A percentile compares a stretch with the other conserved stretches of the same genome.
Evolutionary conservation across 2,329 filamentous ascomycete genomes (phyloP).

Genomic region (Aureobasidium subglaciale): DNA sequence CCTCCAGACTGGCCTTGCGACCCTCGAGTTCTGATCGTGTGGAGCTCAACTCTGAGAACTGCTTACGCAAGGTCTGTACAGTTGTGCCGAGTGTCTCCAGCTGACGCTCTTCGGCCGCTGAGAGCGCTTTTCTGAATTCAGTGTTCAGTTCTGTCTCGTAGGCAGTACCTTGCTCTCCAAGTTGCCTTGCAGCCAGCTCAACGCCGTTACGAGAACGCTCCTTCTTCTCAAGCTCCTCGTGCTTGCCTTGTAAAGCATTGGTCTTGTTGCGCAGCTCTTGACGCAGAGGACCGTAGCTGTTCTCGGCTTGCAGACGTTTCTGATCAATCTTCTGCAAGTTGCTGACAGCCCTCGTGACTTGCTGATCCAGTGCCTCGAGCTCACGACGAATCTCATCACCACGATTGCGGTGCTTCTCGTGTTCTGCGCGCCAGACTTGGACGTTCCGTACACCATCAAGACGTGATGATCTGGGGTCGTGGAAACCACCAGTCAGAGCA

Average conservation of each 20-base stretch:
- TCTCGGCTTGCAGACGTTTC: constrained; percentile 67
- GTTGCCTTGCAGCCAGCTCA: constrained; percentile 48
- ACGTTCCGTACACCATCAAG: constrained; percentile 76
- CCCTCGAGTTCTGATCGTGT: constrained; percentile 70
- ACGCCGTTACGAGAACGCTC: constrained; percentile 59
- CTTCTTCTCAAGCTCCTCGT: constrained; percentile 66
- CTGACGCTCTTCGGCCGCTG: constrained; percentile 71
- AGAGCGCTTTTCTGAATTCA: constrained; percentile 87
- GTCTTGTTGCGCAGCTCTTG: constrained; percentile 70
- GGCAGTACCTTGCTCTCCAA: constrained; percentile 66
- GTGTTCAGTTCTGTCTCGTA: constrained; percentile 75
- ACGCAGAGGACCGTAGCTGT: constrained; percentile 72
- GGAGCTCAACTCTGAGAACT: constrained; percentile 68
- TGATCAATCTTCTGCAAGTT: constrained; percentile 79
- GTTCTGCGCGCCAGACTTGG: constrained; percentile 66
- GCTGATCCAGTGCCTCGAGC: constrained; percentile 74
- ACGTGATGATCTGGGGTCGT: constrained; percentile 78
- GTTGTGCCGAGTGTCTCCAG: constrained; percentile 63
- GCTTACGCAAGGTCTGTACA: constrained; percentile 66
- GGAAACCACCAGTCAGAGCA: constrained; percentile 89
- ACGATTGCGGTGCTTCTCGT: constrained; percentile 59
- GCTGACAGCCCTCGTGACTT: constrained; percentile 79
- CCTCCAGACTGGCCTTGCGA: constrained; percentile 75
- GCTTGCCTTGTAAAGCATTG: constrained; percentile 65
- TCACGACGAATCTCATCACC: constrained; percentile 60